phyloP scores from a whole-genome alignment of 1,284 basidiomycete species.

The Clitocybe nebularis region DNA sequence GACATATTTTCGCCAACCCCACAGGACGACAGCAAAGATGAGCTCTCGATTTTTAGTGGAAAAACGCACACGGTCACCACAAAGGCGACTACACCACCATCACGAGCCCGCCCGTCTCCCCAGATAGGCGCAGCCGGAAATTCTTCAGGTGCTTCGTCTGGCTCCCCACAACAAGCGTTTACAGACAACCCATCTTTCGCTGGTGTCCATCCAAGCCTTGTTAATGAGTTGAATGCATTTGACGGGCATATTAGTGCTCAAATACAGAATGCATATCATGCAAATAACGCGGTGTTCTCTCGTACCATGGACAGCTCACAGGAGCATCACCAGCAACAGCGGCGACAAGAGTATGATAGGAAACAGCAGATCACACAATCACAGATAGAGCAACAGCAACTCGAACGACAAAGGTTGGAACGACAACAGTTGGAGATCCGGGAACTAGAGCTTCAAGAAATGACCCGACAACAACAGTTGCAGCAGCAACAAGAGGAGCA shows the following conservation, averaged over 20 bases:
- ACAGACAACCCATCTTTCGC: conserved; percentile 39
- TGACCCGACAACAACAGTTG: conserved; percentile 12
- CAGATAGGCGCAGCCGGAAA: conserved; percentile 1
- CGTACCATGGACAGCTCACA: conserved; percentile 22
- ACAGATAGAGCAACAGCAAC: conserved; percentile 11
- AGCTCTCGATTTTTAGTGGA: conserved; percentile 71
- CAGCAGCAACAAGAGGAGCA: conserved; percentile 17
- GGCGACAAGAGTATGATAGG: conserved; percentile 14
- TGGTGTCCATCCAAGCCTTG: conserved; percentile 55
- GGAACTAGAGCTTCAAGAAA: conserved; percentile 19
- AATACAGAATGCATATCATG: conserved; percentile 44
- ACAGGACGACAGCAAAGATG: conserved; percentile 47
- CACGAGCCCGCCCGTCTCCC: conserved; percentile 16
- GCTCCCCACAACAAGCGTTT: conserved; percentile 26
- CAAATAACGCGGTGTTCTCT: conserved; percentile 30
- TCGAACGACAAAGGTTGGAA: conserved; percentile 18
- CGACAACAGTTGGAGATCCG: conserved; percentile 23
- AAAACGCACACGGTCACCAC: conserved; percentile 52
- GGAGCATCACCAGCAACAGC: conserved; percentile 15
- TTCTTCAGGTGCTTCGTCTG: conserved; percentile 21
- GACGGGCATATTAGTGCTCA: conserved; percentile 54
- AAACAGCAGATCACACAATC: conserved; percentile 17
- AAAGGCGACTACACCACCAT: conserved; percentile 25
- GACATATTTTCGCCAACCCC: conserved; percentile 55
- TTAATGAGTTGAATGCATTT: conserved; percentile 55